Base-by-base conservation (phyloP, 2,329 filamentous ascomycete genomes). In the Talaromyces verruculosus region DNA sequence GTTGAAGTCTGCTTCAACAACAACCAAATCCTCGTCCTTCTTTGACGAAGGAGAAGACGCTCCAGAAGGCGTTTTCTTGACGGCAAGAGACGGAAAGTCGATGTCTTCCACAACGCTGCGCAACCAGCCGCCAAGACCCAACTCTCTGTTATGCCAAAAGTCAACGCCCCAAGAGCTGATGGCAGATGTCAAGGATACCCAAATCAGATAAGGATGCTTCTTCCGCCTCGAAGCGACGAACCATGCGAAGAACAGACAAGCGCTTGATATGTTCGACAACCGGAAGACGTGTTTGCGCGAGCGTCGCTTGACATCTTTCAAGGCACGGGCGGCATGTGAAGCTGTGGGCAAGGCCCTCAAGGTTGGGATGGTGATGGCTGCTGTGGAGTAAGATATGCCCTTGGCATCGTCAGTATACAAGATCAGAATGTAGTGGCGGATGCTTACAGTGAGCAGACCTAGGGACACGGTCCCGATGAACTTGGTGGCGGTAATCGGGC, bases 381-480 rank as follows among this genome's bases (percentile, higher is more conserved):
- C 90, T 71, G 95, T 86, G 58, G 92, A 90, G 81, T 94, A 96
- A 61, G 93, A 96, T 67, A 95, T 86, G 78, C 94, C 94, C 94
- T 97, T 61, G 45, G 10, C 45, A 51, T 59, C 15, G 57, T 65
- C n/a, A 49, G 37, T 63, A 71, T 65, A 72, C 68, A 53, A 66
- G 63, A 25, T 13, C 47, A 30, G 25, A 15, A 3, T 13, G 53
- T 57, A 57, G n/a, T 37, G n/a, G 55, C 39, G 67, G 83, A 90
- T 37, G 47, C 45, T 74, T 86, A 96, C 93, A 67, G 93, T 97
- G 78, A 96, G 81, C 65, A 97, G 85, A 69, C 94, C 94, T 66
- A 97, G 85, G 72, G 91, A 94, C 71, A 96, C 87, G 61, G 92
- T 96, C 74, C 94, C 94, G 71, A 97, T 90, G 78, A 97, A 97